Conservation (phyloP, 352 stramenopile species). For the Phytophthora europaea region DNA sequence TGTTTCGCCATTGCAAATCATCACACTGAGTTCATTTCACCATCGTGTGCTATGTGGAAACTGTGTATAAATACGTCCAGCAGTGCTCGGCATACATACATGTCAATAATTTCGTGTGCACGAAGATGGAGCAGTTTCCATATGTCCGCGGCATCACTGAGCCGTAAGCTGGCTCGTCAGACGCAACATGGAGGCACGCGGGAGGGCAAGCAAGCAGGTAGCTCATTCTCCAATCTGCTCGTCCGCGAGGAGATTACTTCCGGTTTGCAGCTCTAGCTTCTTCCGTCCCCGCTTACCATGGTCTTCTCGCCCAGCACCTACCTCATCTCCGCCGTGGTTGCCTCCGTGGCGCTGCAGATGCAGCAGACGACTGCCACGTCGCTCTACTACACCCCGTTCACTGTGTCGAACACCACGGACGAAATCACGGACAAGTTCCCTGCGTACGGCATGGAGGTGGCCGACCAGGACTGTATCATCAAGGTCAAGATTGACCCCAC, state of each 20-base stretch:
- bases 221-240: conserved; percentile 39
- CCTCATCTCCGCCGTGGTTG: conserved; percentile 36
- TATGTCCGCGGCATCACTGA: not conserved
- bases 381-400: conserved; percentile 30
- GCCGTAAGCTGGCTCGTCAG: not conserved
- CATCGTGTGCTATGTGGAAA: conserved; percentile 10
- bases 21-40: not conserved
- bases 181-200: not conserved
- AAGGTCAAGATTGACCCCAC: conserved; percentile 30
- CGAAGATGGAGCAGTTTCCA: not conserved
- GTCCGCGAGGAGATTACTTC: conserved; percentile 34
- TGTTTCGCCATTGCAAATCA: conserved; percentile 13
- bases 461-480: conserved; percentile 21
- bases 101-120: not conserved
- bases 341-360: conserved; percentile 30
- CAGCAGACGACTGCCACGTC: conserved; percentile 26
- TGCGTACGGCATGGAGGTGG: conserved; percentile 14
- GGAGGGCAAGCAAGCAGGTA: not conserved
- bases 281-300: conserved; percentile 23
- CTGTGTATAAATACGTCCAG: conserved; percentile 1
- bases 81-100: not conserved
- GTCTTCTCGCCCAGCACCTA: conserved; percentile 38
- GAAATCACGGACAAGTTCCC: conserved; percentile 25
- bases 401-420: conserved; percentile 9
- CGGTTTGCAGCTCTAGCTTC: conserved; percentile 11